phyloP scores from a whole-genome alignment of 2,329 filamentous ascomycete species.

The Keithomyces neogunnii region DNA sequence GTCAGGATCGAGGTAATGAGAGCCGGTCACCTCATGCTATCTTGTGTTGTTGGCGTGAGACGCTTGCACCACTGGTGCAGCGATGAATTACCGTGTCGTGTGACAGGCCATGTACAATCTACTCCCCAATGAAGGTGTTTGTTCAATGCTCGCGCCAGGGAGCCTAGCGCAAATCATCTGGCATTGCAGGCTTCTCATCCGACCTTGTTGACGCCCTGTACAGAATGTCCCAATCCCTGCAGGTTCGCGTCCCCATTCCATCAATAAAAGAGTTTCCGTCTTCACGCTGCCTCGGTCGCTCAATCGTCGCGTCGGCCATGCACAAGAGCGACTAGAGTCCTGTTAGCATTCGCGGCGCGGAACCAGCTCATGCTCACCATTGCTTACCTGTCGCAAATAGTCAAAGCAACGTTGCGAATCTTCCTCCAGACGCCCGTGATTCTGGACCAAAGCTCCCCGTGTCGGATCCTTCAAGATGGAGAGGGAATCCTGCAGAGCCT shows the following conservation, averaged over 20 bases:
- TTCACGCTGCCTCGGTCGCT: constrained; percentile 1
- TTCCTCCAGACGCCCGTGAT: background rate
- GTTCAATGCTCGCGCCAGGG: background rate
- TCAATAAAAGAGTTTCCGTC: background rate
- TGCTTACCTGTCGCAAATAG: constrained; percentile 7
- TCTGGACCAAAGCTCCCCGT: background rate
- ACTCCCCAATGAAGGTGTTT: background rate
- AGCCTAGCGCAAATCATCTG: background rate
- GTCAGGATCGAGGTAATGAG: constrained; percentile 30
- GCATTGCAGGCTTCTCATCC: background rate
- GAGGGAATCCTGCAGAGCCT: background rate
- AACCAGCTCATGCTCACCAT: background rate
- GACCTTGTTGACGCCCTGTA: constrained; percentile 1
- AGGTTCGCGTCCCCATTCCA: constrained; percentile 4
- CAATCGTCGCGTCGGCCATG: constrained; percentile 5
- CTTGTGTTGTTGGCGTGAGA: background rate
- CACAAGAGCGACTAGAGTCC: constrained; percentile 4
- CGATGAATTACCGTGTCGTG: background rate
- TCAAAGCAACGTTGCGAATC: constrained; percentile 1
- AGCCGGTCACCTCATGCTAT: constrained; percentile 24
- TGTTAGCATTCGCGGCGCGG: background rate
- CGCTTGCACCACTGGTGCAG: background rate
- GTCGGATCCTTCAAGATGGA: background rate
- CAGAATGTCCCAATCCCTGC: constrained; percentile 6
- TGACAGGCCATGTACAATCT: background rate